These are phyloP conservation scores for Lyophyllum atratum DNA, from an alignment of 768 basidiomycete species.

Conservation along the genomic window DNA sequence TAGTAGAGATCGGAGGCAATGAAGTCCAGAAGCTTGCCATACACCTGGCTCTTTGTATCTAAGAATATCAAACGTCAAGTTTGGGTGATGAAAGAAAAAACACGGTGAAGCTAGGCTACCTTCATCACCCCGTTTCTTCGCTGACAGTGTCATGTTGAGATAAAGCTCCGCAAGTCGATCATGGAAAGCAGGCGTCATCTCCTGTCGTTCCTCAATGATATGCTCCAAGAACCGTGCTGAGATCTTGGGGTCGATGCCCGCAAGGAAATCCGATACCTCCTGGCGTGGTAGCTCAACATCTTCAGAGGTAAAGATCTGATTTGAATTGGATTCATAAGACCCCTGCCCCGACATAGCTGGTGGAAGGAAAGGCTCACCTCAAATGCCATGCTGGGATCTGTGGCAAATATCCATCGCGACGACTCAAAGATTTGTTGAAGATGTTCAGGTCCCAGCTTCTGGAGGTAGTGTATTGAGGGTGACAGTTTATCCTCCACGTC, in stretches of 20 bases:
- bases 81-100: not conserved
- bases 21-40: slow-evolving; percentile 76
- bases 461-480: slow-evolving; percentile 88
- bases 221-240: slow-evolving; percentile 85
- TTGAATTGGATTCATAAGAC: not conserved
- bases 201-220: slow-evolving; percentile 73
- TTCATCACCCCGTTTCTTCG: slow-evolving; percentile 60
- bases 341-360: too few species aligned
- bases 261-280: slow-evolving; percentile 77
- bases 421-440: slow-evolving; percentile 80
- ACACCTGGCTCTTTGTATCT: slow-evolving; percentile 55
- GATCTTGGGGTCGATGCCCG: slow-evolving; percentile 64
- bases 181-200: slow-evolving; percentile 71
- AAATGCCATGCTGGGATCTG: slow-evolving; percentile 72
- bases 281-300: slow-evolving; percentile 87
- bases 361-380: slow-evolving; percentile 57
- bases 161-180: slow-evolving; percentile 91
- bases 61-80: not conserved
- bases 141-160: slow-evolving; percentile 62
- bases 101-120: slow-evolving; percentile 40
- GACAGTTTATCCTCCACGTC: slow-evolving; percentile 78
- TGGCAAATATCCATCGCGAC: slow-evolving; percentile 84
- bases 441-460: slow-evolving; percentile 85
- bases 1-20: slow-evolving; percentile 72
- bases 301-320: slow-evolving; percentile 92